These are phyloP conservation scores for Lachancea dasiensis DNA, from an alignment of 805 yeast species.

Conservation along the genomic window DNA sequence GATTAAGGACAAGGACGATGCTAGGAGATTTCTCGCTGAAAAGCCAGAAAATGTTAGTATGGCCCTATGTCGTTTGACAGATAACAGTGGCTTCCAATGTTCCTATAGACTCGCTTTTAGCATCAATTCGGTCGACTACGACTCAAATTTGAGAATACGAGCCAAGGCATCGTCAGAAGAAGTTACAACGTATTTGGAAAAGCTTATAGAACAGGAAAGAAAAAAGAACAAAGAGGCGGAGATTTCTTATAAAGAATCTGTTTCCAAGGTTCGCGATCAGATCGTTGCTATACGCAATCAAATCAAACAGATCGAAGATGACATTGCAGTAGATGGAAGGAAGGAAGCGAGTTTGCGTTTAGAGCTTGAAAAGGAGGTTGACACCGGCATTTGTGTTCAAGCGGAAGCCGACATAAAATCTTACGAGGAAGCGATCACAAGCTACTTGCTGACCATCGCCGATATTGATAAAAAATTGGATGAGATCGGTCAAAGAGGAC, in stretches of 20 bases:
- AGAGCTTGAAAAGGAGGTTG: conserved; percentile 25
- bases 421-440: conserved; percentile 22
- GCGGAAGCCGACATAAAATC: conserved; percentile 20
- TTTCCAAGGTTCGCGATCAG: conserved; percentile 10
- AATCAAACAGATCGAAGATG: conserved; percentile 25
- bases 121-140: conserved; percentile 49
- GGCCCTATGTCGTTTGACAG: conserved; percentile 39
- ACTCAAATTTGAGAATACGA: conserved; percentile 19
- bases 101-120: conserved; percentile 35
- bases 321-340: conserved; percentile 25
- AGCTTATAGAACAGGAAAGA: conserved; percentile 18
- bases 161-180: conserved; percentile 19
- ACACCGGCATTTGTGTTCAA: conserved; percentile 25
- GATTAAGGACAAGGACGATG: conserved; percentile 45
- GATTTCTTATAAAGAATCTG: conserved; percentile 10
- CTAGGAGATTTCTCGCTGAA: conserved; percentile 38
- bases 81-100: conserved; percentile 41
- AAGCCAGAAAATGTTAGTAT: conserved; percentile 36
- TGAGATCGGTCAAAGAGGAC: conserved; percentile 15
- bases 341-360: conserved; percentile 22
- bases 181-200: conserved; percentile 18
- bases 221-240: conserved; percentile 27
- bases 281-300: conserved; percentile 23
- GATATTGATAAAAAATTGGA: conserved; percentile 23
- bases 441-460: conserved; percentile 23